Base-by-base conservation (phyloP, 768 basidiomycete species). In the Paxillus involutus region DNA sequence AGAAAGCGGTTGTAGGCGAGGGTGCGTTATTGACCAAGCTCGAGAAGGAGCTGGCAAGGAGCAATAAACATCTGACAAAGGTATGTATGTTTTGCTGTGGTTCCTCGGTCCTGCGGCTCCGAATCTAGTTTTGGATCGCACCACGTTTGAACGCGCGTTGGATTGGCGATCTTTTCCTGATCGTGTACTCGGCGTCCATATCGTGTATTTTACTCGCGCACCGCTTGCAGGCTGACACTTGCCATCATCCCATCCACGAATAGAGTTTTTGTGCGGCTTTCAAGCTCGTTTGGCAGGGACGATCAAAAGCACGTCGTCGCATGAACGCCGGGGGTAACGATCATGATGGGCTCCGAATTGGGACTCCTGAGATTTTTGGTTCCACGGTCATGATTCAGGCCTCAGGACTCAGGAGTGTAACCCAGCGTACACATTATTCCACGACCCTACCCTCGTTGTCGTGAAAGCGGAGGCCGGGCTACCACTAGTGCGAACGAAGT, bases 31-130 rank as follows among this genome's bases (percentile, higher is more conserved):
- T 71, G 44, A 54, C 59, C 6, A 57, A 42, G 39, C 39, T 72
- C 9, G 65, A 71, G 48, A 57, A 47, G 36, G 61, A 68, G 45
- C 69, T 86, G 61, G 81, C 77, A 39, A 74, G 78, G 64, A 86
- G 84, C 66, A 86, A 77, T 62, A 91, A 91, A 44, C 92, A 84
- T 57, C 64, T 93, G 61, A 74, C 62, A 35, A 94, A 92, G 81
- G 89, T 86, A 32, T 44, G 73, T 62, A 21, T 26, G 4, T 26
- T 26, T 44, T 29, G 32, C 16, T 16, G 24, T 4, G 16, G 47
- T 32, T 12, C 26, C 24, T 12, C 33, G 30, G 44, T 35, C 19
- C 46, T 37, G 36, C 33, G 30, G 44, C 29, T 19, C 49, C 42
- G 36, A 40, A 11, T 4, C 30, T 39, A 39, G 16, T 51, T 48